Conservation (phyloP, 1,284 basidiomycete species). For the Filobasidium uniguttulatum region DNA sequence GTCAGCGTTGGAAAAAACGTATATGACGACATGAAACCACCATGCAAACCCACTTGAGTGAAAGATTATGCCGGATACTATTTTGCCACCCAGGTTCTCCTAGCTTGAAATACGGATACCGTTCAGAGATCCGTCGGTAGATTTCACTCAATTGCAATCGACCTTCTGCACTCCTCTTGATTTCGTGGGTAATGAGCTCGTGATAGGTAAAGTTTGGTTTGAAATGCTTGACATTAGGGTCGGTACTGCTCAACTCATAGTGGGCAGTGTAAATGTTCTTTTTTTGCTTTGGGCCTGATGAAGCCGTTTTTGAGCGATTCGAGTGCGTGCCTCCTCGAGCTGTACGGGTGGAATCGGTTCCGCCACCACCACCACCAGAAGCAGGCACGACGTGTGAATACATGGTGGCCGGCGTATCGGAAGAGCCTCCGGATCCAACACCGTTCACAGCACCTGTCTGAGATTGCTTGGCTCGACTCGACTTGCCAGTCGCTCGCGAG, state of each 20-base stretch:
- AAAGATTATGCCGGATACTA: slow-evolving; percentile 35
- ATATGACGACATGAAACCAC: background rate
- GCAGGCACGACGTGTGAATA: slow-evolving; percentile 2
- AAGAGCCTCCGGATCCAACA: background rate
- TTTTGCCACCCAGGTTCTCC: slow-evolving; percentile 38
- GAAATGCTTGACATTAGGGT: slow-evolving; percentile 21
- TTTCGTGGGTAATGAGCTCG: slow-evolving; percentile 36
- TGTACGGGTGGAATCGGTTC: background rate
- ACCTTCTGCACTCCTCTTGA: slow-evolving; percentile 29
- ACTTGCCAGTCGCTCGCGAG: too few relatives aligned
- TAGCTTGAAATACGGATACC: slow-evolving; percentile 37
- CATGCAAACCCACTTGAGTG: slow-evolving; percentile 32
- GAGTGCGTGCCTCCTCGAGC: background rate
- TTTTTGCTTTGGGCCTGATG: slow-evolving; percentile 12
- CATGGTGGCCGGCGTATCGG: slow-evolving; percentile 2
- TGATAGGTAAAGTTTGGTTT: slow-evolving; percentile 37
- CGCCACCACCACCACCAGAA: background rate
- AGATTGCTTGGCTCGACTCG: background rate
- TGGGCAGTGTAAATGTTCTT: slow-evolving; percentile 13
- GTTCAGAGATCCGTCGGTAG: slow-evolving; percentile 31
- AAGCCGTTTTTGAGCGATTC: background rate
- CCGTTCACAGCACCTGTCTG: background rate
- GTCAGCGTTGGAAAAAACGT: background rate
- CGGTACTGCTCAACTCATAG: slow-evolving; percentile 5
- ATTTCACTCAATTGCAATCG: slow-evolving; percentile 35